Percentiles rank a stretch among this genome's conserved stretches.
Conservation (phyloP, 2,329 filamentous ascomycete genomes). For the Diplodia scrobiculata region DNA sequence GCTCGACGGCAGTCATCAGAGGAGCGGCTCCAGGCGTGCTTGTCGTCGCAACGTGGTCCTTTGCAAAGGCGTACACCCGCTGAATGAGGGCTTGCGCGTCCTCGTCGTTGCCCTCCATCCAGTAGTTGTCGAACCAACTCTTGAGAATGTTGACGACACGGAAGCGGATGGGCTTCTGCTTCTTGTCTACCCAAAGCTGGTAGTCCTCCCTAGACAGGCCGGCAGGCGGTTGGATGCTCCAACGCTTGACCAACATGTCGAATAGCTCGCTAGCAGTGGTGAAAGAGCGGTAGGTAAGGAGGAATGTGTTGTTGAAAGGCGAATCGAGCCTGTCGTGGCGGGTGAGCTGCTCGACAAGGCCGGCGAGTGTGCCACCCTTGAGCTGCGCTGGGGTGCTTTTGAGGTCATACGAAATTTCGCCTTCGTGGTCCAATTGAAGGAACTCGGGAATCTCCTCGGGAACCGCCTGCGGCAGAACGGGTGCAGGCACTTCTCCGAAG, state of each 20-base stretch:
- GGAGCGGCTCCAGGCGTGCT: constrained; percentile 87
- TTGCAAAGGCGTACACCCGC: constrained; percentile 86
- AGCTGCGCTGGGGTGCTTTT: constrained; percentile 76
- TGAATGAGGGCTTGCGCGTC: constrained; percentile 82
- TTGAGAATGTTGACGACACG: constrained; percentile 97
- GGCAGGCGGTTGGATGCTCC: constrained; percentile 87
- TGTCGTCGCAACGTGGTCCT: constrained; percentile 87
- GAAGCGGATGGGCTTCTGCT: constrained; percentile 94
- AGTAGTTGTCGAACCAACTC: constrained; percentile 97
- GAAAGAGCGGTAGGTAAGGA: constrained; percentile 94
- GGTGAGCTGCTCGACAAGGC: constrained; percentile 90
- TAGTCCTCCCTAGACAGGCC: constrained; percentile 75
- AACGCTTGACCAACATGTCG: constrained; percentile 86
- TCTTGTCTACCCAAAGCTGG: constrained; percentile 85
- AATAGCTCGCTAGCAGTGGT: constrained; percentile 89
- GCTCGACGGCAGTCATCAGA: constrained; percentile 83
- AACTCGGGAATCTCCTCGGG: constrained; percentile 81
- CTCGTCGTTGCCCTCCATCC: constrained; percentile 93
- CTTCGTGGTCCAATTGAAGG: constrained; percentile 81
- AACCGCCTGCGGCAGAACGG: constrained; percentile 49
- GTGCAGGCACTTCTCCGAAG: constrained; percentile 56
- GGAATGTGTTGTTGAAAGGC: constrained; percentile 95
- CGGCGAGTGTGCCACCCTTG: constrained; percentile 85
- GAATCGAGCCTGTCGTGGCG: constrained; percentile 94
- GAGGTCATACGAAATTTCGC: constrained; percentile 84